Evolutionary conservation across 805 yeast genomes (phyloP), one percentile per base, ranked within the genome.

Genomic region (Zygotorulaspora chibaensis): DNA sequence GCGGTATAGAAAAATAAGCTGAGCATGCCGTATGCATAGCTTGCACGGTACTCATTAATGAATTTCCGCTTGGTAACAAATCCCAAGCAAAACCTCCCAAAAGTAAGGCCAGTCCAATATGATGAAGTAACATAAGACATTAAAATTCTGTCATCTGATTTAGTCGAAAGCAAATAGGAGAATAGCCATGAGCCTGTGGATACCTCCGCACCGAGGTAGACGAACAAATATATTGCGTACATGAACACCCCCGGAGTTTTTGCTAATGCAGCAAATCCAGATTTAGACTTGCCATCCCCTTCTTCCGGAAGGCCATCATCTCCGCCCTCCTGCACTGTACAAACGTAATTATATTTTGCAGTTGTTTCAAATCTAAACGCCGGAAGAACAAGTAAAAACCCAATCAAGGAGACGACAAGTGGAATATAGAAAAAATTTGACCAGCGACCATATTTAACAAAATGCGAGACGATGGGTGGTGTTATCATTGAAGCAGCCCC

Each of bases 401-500:
- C 66, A 4, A 57, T 20, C 65, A 79, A 8, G 69, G 69, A 47
- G 69, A 59, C 28, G 67, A 63, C 11, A 63, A 63, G 55, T 71
- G 68, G 69, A 34, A 63, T 49, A 38, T 38, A 41, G 30, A 54
- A 66, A 50, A 59, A 63, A 26, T 45, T 33, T 29, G 58, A 46
- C 70, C 65, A 64, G 27, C 58, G 60, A 13, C 55, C 63, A 31
- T 53, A 55, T 25, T 59, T 53, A 8, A 64, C 63, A 42, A 70
- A 60, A 41, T 58, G 51, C 0, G 87, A 77, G 2, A 83, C 81
- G 26, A 81, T 59, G 15, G 86, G 73, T 2, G 95, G 90, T 2
- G 87, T 74, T 1, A 81, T 52, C 38, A 86, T 80, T 1, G 89
- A 87, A 2, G 90, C 89, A 2, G 79, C 54, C 1, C 95, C 95